Percentiles rank a stretch among this genome's conserved stretches.
phyloP scores from a whole-genome alignment of 2,329 filamentous ascomycete species.

The Claviceps cyperi region DNA sequence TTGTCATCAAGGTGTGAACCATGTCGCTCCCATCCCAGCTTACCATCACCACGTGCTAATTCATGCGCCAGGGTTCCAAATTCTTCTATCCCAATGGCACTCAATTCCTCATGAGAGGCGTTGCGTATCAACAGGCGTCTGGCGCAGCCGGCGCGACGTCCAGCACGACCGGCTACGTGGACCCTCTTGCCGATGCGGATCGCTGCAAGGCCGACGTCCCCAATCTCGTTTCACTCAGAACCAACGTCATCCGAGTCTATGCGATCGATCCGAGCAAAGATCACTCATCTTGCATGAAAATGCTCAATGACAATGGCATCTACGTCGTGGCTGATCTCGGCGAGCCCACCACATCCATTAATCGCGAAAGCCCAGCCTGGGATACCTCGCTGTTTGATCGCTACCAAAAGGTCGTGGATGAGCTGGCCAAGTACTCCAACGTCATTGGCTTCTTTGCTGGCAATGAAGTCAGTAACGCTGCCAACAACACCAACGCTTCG shows the following conservation, averaged over 20 bases:
- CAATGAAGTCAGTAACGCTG: slow-evolving; percentile 88
- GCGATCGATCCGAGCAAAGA: slow-evolving; percentile 68
- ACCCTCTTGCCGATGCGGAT: slow-evolving; percentile 62
- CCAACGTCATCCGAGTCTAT: slow-evolving; percentile 92
- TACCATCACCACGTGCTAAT: neutral
- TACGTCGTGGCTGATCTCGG: slow-evolving; percentile 89
- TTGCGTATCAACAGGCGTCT: slow-evolving; percentile 85
- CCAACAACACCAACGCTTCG: slow-evolving; percentile 77
- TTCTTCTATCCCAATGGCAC: slow-evolving; percentile 74
- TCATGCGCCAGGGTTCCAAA: slow-evolving; percentile 47
- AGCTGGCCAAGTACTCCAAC: slow-evolving; percentile 72
- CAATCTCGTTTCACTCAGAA: slow-evolving; percentile 60
- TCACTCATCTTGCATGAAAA: slow-evolving; percentile 73
- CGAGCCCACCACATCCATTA: slow-evolving; percentile 70
- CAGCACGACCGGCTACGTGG: slow-evolving; percentile 47
- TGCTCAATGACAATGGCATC: slow-evolving; percentile 74
- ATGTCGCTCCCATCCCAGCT: neutral
- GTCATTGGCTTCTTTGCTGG: slow-evolving; percentile 95
- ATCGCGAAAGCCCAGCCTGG: slow-evolving; percentile 68
- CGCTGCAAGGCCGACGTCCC: slow-evolving; percentile 77
- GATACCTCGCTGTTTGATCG: slow-evolving; percentile 61
- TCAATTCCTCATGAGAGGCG: slow-evolving; percentile 68
- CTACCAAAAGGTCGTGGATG: slow-evolving; percentile 75
- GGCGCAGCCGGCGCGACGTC: slow-evolving; percentile 38
- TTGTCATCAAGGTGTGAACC: slow-evolving; percentile 50